Conservation (phyloP, 208 protist species). For the Leishmania amazonensis region DNA sequence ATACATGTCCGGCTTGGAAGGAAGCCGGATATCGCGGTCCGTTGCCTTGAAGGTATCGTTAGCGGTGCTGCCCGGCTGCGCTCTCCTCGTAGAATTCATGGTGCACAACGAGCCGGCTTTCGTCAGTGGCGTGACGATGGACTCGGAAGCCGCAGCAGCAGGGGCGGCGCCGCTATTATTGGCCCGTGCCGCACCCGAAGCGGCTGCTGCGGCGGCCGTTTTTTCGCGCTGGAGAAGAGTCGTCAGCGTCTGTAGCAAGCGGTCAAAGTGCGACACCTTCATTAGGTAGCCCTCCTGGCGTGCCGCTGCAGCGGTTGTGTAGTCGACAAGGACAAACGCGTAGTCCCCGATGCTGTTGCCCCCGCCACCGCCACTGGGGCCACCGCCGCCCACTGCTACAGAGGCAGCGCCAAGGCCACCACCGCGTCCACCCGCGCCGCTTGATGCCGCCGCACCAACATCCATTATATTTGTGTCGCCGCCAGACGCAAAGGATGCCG, state of each 20-base stretch:
- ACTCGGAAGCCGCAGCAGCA: background rate
- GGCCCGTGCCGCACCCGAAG: background rate
- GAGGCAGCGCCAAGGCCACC: background rate
- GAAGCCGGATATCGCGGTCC: background rate
- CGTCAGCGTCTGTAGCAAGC: slow-evolving; percentile 28
- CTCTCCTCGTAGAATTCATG: background rate
- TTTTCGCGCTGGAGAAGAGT: slow-evolving; percentile 11
- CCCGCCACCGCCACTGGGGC: background rate
- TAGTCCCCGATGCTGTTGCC: slow-evolving; percentile 1
- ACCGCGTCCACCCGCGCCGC: background rate
- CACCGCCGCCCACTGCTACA: background rate
- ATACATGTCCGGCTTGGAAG: background rate
- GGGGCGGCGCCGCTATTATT: background rate
- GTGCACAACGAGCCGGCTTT: background rate
- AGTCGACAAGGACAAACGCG: slow-evolving; percentile 31
- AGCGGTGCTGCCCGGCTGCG: background rate
- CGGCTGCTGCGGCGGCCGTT: background rate
- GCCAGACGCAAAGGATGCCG: slow-evolving; percentile 7
- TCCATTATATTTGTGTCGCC: slow-evolving; percentile 2
- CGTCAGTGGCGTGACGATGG: background rate
- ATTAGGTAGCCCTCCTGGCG: slow-evolving; percentile 35
- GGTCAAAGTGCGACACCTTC: slow-evolving; percentile 22
- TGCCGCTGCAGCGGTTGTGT: slow-evolving; percentile 1
- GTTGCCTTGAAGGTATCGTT: background rate
- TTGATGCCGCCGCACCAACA: background rate